Evolutionary conservation across 1,139 yeast species (phyloP).

Genomic region (Sugiyamaella xylanicola): DNA sequence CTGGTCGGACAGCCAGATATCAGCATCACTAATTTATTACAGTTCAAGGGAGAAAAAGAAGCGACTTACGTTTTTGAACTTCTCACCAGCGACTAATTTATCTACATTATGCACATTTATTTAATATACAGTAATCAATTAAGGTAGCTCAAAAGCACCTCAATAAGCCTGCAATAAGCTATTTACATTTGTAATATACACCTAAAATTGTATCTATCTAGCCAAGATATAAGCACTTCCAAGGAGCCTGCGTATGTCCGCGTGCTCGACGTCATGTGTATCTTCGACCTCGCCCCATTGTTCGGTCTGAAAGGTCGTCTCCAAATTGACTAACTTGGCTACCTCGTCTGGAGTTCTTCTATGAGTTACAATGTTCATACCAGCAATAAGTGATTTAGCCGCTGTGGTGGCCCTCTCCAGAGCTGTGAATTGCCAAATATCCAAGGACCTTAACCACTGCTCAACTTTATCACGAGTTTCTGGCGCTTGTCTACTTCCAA

Average conservation of each 20-base stretch:
- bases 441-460: conserved; percentile 64
- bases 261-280: conserved; percentile 94
- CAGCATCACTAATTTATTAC: conserved; percentile 36
- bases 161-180: too few species aligned
- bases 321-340: conserved; percentile 76
- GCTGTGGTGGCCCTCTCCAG: conserved; percentile 84
- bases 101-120: conserved; percentile 8
- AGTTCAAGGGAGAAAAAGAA: conserved; percentile 39
- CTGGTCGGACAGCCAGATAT: conserved; percentile 28
- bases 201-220: conserved; percentile 1
- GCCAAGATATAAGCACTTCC: conserved; percentile 77
- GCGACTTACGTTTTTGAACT: conserved; percentile 34
- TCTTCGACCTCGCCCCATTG: conserved; percentile 99
- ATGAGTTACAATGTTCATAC: conserved; percentile 43
- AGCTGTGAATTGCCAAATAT: conserved; percentile 78
- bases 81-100: conserved; percentile 27
- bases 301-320: conserved; percentile 78
- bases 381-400: conserved; percentile 85
- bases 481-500: conserved; percentile 72
- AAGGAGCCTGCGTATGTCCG: conserved; percentile 78
- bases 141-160: neutral
- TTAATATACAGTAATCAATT: neutral
- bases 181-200: conserved; percentile 17
- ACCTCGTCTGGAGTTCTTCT: conserved; percentile 63
- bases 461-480: conserved; percentile 64